A percentile compares a stretch with the other conserved stretches of the same genome.
Conservation (phyloP, 768 basidiomycete species). For the Dacryopinax spathularia region DNA sequence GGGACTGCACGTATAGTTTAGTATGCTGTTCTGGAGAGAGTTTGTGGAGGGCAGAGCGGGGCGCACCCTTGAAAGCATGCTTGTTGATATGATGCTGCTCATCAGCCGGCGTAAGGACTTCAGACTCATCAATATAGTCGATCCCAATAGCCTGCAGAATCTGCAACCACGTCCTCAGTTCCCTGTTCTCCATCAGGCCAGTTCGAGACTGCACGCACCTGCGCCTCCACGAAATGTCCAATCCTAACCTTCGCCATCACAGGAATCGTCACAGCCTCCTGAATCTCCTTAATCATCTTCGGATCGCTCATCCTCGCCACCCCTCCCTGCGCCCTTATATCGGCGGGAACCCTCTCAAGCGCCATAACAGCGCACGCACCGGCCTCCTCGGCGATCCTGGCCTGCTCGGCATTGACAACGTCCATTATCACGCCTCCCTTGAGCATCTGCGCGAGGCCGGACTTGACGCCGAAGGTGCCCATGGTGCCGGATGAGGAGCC, state of each 20-base stretch:
- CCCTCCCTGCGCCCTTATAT: conserved; percentile 82
- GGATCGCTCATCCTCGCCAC: conserved; percentile 98
- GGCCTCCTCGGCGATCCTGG: conserved; percentile 91
- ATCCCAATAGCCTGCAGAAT: conserved; percentile 88
- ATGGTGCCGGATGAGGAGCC: conserved; percentile 33
- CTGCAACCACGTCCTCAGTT: conserved; percentile 27
- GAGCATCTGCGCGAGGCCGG: conserved; percentile 91
- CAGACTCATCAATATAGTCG: conserved; percentile 93
- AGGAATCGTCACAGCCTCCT: conserved; percentile 86
- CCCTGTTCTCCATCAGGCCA: neutral
- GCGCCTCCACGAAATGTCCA: conserved; percentile 95
- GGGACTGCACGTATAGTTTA: conserved; percentile 38
- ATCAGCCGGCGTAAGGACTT: conserved; percentile 91
- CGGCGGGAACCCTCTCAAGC: conserved; percentile 85
- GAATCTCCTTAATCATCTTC: conserved; percentile 90
- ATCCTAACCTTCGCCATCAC: conserved; percentile 82
- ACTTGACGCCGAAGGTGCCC: conserved; percentile 74
- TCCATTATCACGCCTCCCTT: conserved; percentile 97
- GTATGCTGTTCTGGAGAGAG: neutral
- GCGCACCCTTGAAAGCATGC: conserved; percentile 60
- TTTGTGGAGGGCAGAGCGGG: neutral
- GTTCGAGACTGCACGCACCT: conserved; percentile 32
- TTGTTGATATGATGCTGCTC: conserved; percentile 96
- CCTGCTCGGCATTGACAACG: conserved; percentile 71
- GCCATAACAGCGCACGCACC: conserved; percentile 99